These are phyloP conservation scores for Chaetomium fimeti DNA, from an alignment of 495 filamentous ascomycete species.

Conservation along the genomic window DNA sequence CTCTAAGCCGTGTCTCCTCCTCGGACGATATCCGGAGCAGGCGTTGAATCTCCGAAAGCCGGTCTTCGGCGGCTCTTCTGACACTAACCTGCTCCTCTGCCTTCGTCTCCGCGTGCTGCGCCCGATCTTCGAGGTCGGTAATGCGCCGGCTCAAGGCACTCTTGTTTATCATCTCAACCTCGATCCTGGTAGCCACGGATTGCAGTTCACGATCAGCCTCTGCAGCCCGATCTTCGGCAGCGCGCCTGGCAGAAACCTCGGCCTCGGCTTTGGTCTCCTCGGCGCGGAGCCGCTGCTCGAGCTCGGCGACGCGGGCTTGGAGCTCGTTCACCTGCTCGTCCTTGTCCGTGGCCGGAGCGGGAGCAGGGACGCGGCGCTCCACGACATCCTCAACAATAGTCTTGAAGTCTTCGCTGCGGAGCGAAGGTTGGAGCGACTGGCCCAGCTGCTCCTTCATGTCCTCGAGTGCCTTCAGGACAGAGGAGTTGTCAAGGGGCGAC, in stretches of 20 bases:
- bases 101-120: conserved; percentile 42
- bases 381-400: conserved; percentile 59
- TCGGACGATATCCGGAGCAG: conserved; percentile 64
- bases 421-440: conserved; percentile 43
- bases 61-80: conserved; percentile 69
- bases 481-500: conserved; percentile 33
- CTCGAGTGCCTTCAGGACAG: conserved; percentile 41
- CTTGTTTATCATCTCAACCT: conserved; percentile 54
- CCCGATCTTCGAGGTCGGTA: conserved; percentile 47
- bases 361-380: conserved; percentile 49
- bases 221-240: conserved; percentile 45
- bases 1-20: conserved; percentile 69
- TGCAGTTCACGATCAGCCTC: conserved; percentile 48
- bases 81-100: conserved; percentile 59
- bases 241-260: conserved; percentile 41
- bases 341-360: conserved; percentile 34
- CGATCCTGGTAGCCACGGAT: conserved; percentile 50
- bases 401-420: conserved; percentile 56
- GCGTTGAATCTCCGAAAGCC: conserved; percentile 66
- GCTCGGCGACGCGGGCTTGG: conserved; percentile 39
- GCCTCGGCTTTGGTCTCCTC: conserved; percentile 44
- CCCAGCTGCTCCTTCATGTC: conserved; percentile 52
- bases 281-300: conserved; percentile 49
- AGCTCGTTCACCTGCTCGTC: conserved; percentile 42
- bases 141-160: conserved; percentile 48